Percentiles rank a stretch among this genome's conserved stretches.
phyloP scores from a whole-genome alignment of 1,139 yeast species.

The Magnusiomyces suaveolens region DNA sequence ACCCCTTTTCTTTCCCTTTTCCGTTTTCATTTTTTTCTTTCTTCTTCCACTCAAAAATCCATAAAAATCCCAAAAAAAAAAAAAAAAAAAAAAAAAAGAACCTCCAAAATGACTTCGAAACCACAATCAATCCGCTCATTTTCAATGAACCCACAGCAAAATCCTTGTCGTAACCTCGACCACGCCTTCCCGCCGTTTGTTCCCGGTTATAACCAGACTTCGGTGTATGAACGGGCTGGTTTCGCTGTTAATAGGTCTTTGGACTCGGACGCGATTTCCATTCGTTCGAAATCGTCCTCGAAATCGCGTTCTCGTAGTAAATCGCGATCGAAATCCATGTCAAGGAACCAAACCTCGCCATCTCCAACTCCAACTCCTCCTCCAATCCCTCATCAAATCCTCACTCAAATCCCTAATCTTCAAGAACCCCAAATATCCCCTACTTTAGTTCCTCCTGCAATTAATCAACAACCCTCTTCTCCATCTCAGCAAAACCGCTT shows the following conservation, averaged over 20 bases:
- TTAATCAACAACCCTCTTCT: neutral
- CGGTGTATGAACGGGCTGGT: conserved; percentile 37
- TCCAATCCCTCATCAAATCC: neutral
- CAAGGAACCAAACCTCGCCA: neutral
- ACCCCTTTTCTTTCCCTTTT: neutral
- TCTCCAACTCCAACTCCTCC: neutral
- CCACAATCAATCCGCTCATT: neutral
- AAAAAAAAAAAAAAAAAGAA: too few species aligned
- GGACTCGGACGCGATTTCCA: neutral
- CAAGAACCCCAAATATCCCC: neutral
- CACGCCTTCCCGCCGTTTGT: conserved; percentile 33
- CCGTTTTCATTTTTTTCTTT: neutral
- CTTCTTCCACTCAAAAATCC: neutral
- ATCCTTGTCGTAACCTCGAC: conserved; percentile 24
- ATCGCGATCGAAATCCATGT: neutral
- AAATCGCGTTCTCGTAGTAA: neutral
- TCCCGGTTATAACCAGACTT: conserved; percentile 26
- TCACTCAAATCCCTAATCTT: neutral
- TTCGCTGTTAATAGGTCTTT: conserved; percentile 28
- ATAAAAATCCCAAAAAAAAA: too few species aligned
- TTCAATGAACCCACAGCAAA: neutral
- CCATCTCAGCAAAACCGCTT: neutral
- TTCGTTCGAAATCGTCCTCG: neutral
- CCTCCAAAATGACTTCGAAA: neutral
- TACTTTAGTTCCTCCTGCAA: neutral